phyloP scores from a whole-genome alignment of 2,329 filamentous ascomycete species.

The Neoscytalidium dimidiatum region DNA sequence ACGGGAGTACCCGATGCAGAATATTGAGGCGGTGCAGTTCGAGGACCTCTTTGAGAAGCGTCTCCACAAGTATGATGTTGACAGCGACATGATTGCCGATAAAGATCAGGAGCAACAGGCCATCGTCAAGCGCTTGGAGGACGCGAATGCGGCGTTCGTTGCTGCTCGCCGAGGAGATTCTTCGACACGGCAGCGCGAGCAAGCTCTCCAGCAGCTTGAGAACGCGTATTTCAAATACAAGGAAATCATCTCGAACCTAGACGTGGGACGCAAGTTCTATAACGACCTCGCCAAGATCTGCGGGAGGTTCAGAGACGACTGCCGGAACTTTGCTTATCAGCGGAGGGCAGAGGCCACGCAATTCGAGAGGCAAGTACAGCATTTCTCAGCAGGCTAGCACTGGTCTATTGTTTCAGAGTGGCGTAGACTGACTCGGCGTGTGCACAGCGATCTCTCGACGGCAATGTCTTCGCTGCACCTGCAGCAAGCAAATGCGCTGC shows the following conservation, averaged over 20 bases:
- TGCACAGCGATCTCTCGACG: constrained; percentile 56
- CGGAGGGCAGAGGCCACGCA: constrained; percentile 77
- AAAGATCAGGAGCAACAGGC: constrained; percentile 77
- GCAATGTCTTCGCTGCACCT: constrained; percentile 62
- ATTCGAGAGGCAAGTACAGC: constrained; percentile 58
- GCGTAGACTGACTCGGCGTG: background rate
- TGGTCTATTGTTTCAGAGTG: background rate
- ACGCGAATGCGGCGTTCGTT: constrained; percentile 78
- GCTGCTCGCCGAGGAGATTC: constrained; percentile 68
- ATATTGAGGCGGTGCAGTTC: constrained; percentile 85
- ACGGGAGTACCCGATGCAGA: constrained; percentile 79
- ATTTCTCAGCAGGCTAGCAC: background rate
- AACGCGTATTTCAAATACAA: constrained; percentile 95
- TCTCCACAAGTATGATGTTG: constrained; percentile 77
- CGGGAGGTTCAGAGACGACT: constrained; percentile 79
- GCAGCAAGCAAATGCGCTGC: constrained; percentile 45
- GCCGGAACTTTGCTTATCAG: constrained; percentile 75
- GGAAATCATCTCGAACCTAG: constrained; percentile 88
- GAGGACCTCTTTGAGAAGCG: constrained; percentile 86
- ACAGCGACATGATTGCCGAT: constrained; percentile 68
- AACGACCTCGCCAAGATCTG: constrained; percentile 92
- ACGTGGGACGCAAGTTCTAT: constrained; percentile 92
- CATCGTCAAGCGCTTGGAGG: constrained; percentile 67
- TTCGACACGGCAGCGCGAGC: constrained; percentile 73
- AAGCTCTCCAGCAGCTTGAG: constrained; percentile 83